Percentiles rank a stretch among this genome's conserved stretches.
Evolutionary conservation across 2,329 filamentous ascomycete species (phyloP).

Genomic region (Aschersonia sp.): DNA sequence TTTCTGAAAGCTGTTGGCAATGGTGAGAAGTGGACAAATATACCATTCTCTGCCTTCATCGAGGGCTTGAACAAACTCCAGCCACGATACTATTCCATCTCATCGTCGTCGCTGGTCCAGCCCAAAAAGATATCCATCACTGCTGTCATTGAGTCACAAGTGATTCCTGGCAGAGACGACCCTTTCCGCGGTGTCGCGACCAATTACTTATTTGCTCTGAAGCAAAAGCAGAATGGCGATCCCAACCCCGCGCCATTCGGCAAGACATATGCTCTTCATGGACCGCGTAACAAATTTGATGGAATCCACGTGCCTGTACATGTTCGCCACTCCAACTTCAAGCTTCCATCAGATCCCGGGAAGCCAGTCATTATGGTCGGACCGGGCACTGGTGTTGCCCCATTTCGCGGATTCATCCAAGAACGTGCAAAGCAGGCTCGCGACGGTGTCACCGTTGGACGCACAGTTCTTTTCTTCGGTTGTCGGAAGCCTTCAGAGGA

Average conservation of each 20-base stretch:
- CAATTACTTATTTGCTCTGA: constrained; percentile 88
- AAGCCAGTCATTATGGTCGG: constrained; percentile 95
- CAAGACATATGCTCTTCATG: constrained; percentile 71
- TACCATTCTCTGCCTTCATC: constrained; percentile 90
- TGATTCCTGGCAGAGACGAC: constrained; percentile 64
- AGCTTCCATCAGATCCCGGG: constrained; percentile 85
- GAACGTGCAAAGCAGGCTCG: constrained; percentile 76
- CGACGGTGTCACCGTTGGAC: constrained; percentile 69
- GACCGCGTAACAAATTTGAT: constrained; percentile 93
- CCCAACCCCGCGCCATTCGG: constrained; percentile 69
- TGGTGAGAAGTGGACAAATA: constrained; percentile 62
- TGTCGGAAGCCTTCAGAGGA: constrained; percentile 82
- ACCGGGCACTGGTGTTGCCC: constrained; percentile 90
- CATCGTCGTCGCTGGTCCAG: constrained; percentile 86
- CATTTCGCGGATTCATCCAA: constrained; percentile 90
- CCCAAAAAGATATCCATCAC: constrained; percentile 93
- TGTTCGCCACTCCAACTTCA: constrained; percentile 97
- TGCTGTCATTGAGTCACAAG: constrained; percentile 77
- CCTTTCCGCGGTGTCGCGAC: constrained; percentile 87
- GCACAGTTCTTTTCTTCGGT: constrained; percentile 86
- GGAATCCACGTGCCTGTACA: constrained; percentile 91
- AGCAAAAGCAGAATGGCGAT: constrained; percentile 92
- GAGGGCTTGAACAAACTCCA: constrained; percentile 92
- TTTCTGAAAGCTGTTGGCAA: constrained; percentile 61
- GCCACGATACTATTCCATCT: constrained; percentile 98